phyloP scores from a whole-genome alignment of 1,139 yeast species.

The Arxiozyma bovina region DNA sequence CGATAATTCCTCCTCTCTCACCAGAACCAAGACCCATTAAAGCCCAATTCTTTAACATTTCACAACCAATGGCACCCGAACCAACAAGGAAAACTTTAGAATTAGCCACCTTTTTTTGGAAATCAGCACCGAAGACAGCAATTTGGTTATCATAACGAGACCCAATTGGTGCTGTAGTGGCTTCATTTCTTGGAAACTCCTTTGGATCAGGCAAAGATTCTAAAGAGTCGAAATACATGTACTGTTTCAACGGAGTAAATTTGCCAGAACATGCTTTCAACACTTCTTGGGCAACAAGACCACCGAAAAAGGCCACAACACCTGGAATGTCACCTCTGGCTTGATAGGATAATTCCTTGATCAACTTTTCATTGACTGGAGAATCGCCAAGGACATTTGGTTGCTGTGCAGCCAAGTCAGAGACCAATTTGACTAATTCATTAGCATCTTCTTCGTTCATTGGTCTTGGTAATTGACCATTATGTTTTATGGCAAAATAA shows the following conservation, averaged over 20 bases:
- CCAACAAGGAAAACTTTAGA: slow-evolving; percentile 86
- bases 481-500: slow-evolving; percentile 54
- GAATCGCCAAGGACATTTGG: slow-evolving; percentile 48
- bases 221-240: slow-evolving; percentile 85
- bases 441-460: slow-evolving; percentile 65
- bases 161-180: slow-evolving; percentile 63
- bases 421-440: slow-evolving; percentile 53
- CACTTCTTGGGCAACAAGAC: slow-evolving; percentile 92
- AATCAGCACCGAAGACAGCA: slow-evolving; percentile 82
- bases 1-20: slow-evolving; percentile 68
- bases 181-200: slow-evolving; percentile 53
- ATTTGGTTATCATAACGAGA: slow-evolving; percentile 88
- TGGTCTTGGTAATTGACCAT: slow-evolving; percentile 68
- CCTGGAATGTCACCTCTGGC: slow-evolving; percentile 92
- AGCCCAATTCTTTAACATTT: slow-evolving; percentile 97
- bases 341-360: slow-evolving; percentile 70
- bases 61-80: slow-evolving; percentile 99
- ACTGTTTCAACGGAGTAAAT: slow-evolving; percentile 84
- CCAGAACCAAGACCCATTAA: slow-evolving; percentile 93
- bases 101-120: slow-evolving; percentile 65
- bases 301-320: slow-evolving; percentile 84
- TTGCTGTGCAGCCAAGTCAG: slow-evolving; percentile 50
- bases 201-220: slow-evolving; percentile 72
- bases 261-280: slow-evolving; percentile 91
- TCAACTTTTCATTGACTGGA: slow-evolving; percentile 53